A percentile compares a stretch with the other conserved stretches of the same genome.
These are phyloP conservation scores for Colletotrichum karsti DNA, from an alignment of 2,329 filamentous ascomycete genomes.

Conservation along the genomic window DNA sequence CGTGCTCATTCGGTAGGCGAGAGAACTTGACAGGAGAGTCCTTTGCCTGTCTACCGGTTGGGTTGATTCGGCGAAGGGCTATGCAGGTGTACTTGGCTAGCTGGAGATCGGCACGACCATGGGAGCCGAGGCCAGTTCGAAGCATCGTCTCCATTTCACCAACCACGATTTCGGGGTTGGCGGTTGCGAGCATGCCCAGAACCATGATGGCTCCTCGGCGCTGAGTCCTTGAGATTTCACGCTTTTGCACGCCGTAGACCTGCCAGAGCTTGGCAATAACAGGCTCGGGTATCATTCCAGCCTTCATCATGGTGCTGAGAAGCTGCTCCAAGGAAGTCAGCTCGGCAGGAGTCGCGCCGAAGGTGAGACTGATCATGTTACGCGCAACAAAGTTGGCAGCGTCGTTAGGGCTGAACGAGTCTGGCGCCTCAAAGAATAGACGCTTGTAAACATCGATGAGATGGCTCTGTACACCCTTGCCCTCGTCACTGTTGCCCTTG, in stretches of 20 bases:
- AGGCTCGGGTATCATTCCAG: constrained; percentile 82
- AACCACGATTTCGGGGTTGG: constrained; percentile 91
- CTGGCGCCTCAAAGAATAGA: constrained; percentile 95
- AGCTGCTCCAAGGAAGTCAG: constrained; percentile 95
- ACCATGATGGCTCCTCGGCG: constrained; percentile 94
- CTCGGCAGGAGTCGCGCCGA: constrained; percentile 93
- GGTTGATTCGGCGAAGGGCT: constrained; percentile 89
- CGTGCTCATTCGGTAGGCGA: constrained; percentile 90
- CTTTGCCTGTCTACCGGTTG: constrained; percentile 81
- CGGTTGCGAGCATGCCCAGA: constrained; percentile 93
- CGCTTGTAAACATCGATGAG: constrained; percentile 96
- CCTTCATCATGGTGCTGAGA: constrained; percentile 97
- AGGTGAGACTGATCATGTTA: constrained; percentile 99
- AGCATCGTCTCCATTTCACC: constrained; percentile 96
- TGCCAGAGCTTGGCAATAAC: constrained; percentile 96
- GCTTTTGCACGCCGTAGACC: constrained; percentile 93
- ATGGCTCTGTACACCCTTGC: constrained; percentile 96
- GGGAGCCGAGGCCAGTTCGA: constrained; percentile 82
- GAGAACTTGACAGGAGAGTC: constrained; percentile 75
- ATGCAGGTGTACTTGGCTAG: constrained; percentile 96
- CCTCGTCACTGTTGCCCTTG: constrained; percentile 98
- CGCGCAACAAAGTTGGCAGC: constrained; percentile 94
- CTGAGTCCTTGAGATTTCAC: constrained; percentile 91
- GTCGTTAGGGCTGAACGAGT: constrained; percentile 86
- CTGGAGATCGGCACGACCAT: constrained; percentile 84